Conservation (phyloP, 140 eudicot genomes). For the Bidens hawaiensis region DNA sequence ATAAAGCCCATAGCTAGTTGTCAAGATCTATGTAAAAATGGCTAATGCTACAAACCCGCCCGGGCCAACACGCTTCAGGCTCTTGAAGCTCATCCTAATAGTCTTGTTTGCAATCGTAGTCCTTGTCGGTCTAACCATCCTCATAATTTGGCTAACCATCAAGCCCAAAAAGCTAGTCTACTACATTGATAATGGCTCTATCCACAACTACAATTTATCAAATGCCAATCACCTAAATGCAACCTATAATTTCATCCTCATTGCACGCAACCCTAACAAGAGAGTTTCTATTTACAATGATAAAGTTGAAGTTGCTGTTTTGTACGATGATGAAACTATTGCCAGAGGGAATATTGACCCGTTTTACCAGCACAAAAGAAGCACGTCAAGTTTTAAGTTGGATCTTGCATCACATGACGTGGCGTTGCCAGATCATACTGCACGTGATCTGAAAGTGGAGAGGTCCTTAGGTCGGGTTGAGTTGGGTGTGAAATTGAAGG, state of each 20-base stretch:
- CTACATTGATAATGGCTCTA: constrained; percentile 55
- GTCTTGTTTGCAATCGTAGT: constrained; percentile 47
- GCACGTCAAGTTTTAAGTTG: constrained; percentile 43
- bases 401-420: constrained; percentile 44
- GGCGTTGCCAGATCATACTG: constrained; percentile 20
- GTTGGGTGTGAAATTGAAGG: constrained; percentile 45
- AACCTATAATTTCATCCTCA: constrained; percentile 43
- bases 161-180: constrained; percentile 49
- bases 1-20: constrained; percentile 29
- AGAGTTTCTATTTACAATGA: constrained; percentile 56
- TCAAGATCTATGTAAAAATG: constrained; percentile 21
- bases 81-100: constrained; percentile 33
- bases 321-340: constrained; percentile 40
- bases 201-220: constrained; percentile 53
- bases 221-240: constrained; percentile 50
- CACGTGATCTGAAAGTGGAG: constrained; percentile 44
- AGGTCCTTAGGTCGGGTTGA: constrained; percentile 46
- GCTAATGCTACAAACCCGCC: constrained; percentile 24
- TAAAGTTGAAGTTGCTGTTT: constrained; percentile 42
- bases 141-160: constrained; percentile 60
- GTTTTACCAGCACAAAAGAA: constrained; percentile 55
- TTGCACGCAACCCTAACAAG: constrained; percentile 63
- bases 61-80: constrained; percentile 25
- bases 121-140: constrained; percentile 49
- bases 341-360: constrained; percentile 43